Conservation (phyloP, 1,284 basidiomycete genomes). For the Macrocystidia cucumis region DNA sequence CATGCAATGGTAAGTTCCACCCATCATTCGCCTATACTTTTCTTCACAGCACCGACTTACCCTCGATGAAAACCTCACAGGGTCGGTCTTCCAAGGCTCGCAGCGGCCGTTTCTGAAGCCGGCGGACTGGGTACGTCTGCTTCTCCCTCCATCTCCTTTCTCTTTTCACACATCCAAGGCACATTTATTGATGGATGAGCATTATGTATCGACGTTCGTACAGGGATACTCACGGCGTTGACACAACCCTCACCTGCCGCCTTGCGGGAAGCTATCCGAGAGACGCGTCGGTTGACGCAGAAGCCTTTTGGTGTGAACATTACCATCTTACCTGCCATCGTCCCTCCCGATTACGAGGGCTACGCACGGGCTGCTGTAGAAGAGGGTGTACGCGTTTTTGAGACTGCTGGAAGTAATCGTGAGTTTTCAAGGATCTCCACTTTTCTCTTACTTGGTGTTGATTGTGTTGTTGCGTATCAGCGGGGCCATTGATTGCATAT, state of each 20-base stretch:
- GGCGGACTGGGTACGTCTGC: constrained; percentile 66
- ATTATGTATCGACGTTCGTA: constrained; percentile 3
- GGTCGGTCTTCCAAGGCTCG: constrained; percentile 73
- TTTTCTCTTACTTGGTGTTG: background rate
- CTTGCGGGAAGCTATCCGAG: constrained; percentile 76
- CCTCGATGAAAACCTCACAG: constrained; percentile 28
- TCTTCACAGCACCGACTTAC: background rate
- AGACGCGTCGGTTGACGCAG: constrained; percentile 62
- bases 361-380: constrained; percentile 80
- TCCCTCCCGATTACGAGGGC: constrained; percentile 85
- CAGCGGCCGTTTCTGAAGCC: constrained; percentile 78
- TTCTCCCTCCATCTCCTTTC: background rate
- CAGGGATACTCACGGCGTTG: constrained; percentile 79
- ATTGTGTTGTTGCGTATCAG: constrained; percentile 34
- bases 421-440: constrained; percentile 10
- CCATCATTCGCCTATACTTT: constrained; percentile 6
- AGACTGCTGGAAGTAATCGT: constrained; percentile 93
- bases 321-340: constrained; percentile 85
- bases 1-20: constrained; percentile 69
- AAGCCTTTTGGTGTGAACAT: constrained; percentile 91
- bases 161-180: constrained; percentile 4
- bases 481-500: constrained; percentile 73
- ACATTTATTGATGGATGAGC: background rate
- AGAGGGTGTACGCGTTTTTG: constrained; percentile 85
- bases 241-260: constrained; percentile 86